Evolutionary conservation across 139 green algal genomes (phyloP), one percentile per base, ranked within the genome.

Genomic region (Chlorella sp.): DNA sequence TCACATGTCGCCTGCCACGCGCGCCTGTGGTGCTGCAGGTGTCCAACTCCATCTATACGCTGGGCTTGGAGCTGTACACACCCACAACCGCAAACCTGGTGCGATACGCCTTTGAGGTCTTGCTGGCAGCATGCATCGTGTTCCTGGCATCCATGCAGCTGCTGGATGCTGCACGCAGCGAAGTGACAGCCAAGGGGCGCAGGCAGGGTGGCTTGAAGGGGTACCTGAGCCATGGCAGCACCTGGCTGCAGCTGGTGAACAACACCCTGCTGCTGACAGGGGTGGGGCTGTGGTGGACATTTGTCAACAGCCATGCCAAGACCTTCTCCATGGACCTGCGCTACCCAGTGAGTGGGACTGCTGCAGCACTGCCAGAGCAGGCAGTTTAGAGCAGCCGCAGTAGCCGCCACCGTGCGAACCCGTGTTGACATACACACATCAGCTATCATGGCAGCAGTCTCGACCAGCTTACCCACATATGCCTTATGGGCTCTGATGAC

Each of bases 31-130:
- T 32, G 5, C n/a, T 6, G 1, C 73, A 88, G 82, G 83, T 93
- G 29, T 74, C 80, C 0, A 59, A 91, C 83, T 80, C 76, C 26
- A 75, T 92, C 36, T 74, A 93, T 71, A 92, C 88, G 1, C 72
- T 92, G 29, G 75, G 79, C 5, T 84, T 91, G 31, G 88, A 95
- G 80, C 75, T 93, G 66, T 91, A 95, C 74, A 76, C n/a, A n/a
- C n/a, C 76, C 62, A 67, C 49, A 51, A 49, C 55, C 31, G 62
- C 70, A 17, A 86, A 94, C 67, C 73, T 78, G 10, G 74, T 85
- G 22, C 80, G 86, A 23, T 85, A 92, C 42, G 74, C 69, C 23
- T 75, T 93, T 62, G 87, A 93, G 77, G 78, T 92, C 31, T 26
- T 92, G 22, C 81, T 91, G 34, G 80, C 83, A 29, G 71, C 86